Base-by-base conservation (phyloP, 2,329 filamentous ascomycete genomes). In the Monosporascus sp. region DNA sequence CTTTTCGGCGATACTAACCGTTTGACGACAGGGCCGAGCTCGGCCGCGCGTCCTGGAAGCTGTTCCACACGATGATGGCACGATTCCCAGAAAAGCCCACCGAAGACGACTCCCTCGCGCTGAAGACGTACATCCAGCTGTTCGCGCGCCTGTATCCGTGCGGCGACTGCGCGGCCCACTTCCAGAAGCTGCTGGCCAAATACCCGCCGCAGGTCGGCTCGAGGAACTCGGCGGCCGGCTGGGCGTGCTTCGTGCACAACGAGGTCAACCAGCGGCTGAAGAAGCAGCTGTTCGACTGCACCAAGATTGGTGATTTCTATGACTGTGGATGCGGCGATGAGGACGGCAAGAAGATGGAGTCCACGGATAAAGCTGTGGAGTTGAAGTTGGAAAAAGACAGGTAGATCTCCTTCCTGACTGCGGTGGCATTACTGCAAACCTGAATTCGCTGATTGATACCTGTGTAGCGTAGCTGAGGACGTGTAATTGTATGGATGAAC, bases 241-340 rank as follows among this genome's bases (percentile, higher is more conserved):
- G 85, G 85, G 78, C 85, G 16, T 88, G 85, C 64, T 82, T 83
- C 65, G 78, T 84, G 24, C 85, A 88, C 64, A 88, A 88, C 62
- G 71, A 81, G 60, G 85, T 88, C 54, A 88, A 88, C 64, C 76
- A 80, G 70, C 73, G 83, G 52, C 70, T 88, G 35, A 71, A 80
- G 62, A 87, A 88, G 70, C 72, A 76, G 4, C 55, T 77, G 14
- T 88, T 87, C 60, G 82, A 88, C 68, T 88, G 85, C 62, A 80
- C 75, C 54, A 81, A 84, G 31, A 85, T 88, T 63, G 84, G 84
- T 17, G 85, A 88, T 62, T 85, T 86, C 65, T 88, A 88, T 69
- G 85, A 88, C 65, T 88, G 85, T 63, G 85, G 85, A 0, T 88
- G 85, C 63, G 85, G 82, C 16, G 85, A 87, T n/a, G 82, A 85